Base-by-base conservation (phyloP, 192 early-diverging fungal species). In the Backusella australiensis region DNA sequence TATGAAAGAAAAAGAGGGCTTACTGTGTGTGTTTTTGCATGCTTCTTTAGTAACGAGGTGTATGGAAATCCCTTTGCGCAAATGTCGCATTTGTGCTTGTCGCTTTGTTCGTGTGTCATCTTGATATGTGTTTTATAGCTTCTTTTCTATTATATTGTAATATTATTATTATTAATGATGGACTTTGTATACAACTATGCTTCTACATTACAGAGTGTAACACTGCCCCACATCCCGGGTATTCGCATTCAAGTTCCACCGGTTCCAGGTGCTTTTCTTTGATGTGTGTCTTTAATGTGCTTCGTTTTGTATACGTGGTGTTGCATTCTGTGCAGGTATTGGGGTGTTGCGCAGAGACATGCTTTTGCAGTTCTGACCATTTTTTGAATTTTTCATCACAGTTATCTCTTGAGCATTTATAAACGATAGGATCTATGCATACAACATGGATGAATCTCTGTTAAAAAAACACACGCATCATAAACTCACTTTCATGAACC, bases 1-100 rank as follows among this genome's bases (percentile, higher is more conserved):
- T 32, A 32, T 32, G 32, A 56, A 8, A 53, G 17, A 53, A 4
- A 56, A 6, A 56, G 9, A 19, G n/a, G n/a, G 29, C 36, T 69
- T 69, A 69, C 68, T 21, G 38, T 41, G 35, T 69, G 68, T 36
- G 68, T 41, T 41, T 6, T 7, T 49, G 9, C 7, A 34, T 71
- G 70, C 34, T 39, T 71, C 11, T 71, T 39, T 17, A 49, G 14
- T 34, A 71, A 29, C 29, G 70, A 71, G 17, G 41, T 71, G 32
- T 49, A 71, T 14, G 70, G 70, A 34, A 71, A 71, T 14, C 70
- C 70, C 29, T 71, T 71, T 44, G 21, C 9, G 42, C 70, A 71
- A 8, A 49, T n/a, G 2, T n/a, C 44, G 23, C 70, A 71, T 26
- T 44, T 71, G 29, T 41, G 42, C 3, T 44, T 36, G 29, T n/a